Percentiles rank a stretch among this genome's conserved stretches.
phyloP scores from a whole-genome alignment of 1,284 basidiomycete species.

The Peniophora sp. region DNA sequence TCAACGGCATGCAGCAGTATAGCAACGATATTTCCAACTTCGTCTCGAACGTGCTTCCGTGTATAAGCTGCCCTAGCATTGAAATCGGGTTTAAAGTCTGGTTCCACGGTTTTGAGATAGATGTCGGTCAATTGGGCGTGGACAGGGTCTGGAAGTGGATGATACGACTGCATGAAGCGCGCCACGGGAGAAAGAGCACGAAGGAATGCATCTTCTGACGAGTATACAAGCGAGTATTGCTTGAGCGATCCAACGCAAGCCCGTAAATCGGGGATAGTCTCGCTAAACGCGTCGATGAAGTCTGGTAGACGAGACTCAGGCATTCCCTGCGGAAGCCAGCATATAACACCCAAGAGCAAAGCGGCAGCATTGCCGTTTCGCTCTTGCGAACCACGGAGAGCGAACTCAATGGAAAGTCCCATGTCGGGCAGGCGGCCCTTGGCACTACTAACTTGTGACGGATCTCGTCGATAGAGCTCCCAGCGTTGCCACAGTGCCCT shows the following conservation, averaged over 20 bases:
- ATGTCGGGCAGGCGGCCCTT: constrained; percentile 2
- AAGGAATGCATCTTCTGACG: neutral
- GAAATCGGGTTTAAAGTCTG: neutral
- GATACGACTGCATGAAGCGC: neutral
- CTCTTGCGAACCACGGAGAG: constrained; percentile 4
- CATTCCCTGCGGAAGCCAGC: constrained; percentile 8
- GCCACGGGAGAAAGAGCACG: constrained; percentile 3
- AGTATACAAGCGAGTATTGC: constrained; percentile 3
- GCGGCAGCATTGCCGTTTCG: neutral
- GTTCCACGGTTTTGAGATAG: neutral
- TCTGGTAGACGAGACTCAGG: neutral
- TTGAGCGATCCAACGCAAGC: neutral
- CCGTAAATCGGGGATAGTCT: constrained; percentile 1
- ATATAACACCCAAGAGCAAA: constrained; percentile 5
- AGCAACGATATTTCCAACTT: constrained; percentile 1
- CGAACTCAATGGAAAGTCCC: constrained; percentile 7
- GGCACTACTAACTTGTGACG: neutral
- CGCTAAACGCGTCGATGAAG: constrained; percentile 1
- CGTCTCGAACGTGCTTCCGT: too few species aligned
- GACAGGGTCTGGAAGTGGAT: neutral
- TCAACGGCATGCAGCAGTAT: neutral
- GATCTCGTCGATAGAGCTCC: constrained; percentile 1
- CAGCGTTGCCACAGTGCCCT: constrained; percentile 2
- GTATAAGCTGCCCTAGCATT: neutral
- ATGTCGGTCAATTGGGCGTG: neutral